These are phyloP conservation scores for Monosporozyma servazzii DNA, from an alignment of 805 yeast genomes.

Conservation along the genomic window DNA sequence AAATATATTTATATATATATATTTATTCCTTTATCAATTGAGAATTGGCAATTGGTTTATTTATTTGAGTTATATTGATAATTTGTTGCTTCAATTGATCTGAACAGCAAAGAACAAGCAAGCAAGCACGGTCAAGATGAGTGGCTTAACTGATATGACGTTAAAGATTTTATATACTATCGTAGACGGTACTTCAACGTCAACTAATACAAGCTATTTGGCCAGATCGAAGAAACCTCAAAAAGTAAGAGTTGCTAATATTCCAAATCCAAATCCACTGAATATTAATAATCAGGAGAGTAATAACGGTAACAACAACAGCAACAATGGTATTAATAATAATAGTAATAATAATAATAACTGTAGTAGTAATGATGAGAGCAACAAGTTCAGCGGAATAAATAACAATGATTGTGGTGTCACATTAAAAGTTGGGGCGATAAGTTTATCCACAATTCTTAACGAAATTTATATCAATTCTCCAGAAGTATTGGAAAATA, in stretches of 20 bases:
- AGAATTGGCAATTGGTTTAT: background rate
- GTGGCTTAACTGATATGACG: conserved; percentile 20
- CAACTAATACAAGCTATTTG: conserved; percentile 18
- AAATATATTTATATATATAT: background rate
- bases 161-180: conserved; percentile 28
- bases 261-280: conserved; percentile 14
- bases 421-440: conserved; percentile 23
- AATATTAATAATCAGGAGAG: background rate
- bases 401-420: background rate
- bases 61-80: too few relatives aligned
- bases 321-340: background rate
- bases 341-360: background rate
- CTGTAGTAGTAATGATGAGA: background rate
- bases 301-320: conserved; percentile 3
- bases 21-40: background rate
- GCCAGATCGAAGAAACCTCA: conserved; percentile 25
- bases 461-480: conserved; percentile 26
- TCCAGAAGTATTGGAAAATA: conserved; percentile 25
- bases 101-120: background rate
- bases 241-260: conserved; percentile 20
- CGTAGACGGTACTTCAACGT: conserved; percentile 17
- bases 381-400: background rate
- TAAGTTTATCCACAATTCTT: conserved; percentile 18
- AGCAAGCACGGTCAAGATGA: conserved; percentile 8
- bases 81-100: background rate